phyloP scores from a whole-genome alignment of 805 yeast species.

The Sugiyamaella smithiae region DNA sequence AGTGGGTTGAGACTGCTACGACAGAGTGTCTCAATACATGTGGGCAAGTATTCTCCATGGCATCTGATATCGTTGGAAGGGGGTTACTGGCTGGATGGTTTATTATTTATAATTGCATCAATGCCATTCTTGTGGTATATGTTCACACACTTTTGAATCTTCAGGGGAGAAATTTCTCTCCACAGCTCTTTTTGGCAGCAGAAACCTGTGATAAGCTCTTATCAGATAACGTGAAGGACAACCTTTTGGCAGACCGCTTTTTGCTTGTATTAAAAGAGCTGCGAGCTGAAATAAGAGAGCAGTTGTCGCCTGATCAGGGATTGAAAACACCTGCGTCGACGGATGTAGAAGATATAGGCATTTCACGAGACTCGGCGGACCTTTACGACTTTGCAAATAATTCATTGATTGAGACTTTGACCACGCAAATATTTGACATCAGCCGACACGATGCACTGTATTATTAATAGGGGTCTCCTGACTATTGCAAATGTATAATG shows the following conservation, averaged over 20 bases:
- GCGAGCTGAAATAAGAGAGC: conserved; percentile 11
- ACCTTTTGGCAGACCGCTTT: conserved; percentile 7
- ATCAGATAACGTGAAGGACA: conserved; percentile 7
- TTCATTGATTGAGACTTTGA: conserved; percentile 7
- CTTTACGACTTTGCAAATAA: conserved; percentile 9
- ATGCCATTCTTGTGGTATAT: conserved; percentile 10
- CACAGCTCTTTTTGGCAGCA: conserved; percentile 6
- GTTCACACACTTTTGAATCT: conserved; percentile 9
- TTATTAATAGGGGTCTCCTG: too few species aligned
- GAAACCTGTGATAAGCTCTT: conserved; percentile 7
- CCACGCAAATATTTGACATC: conserved; percentile 11
- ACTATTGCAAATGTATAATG: too few species aligned
- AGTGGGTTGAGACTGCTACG: conserved; percentile 9
- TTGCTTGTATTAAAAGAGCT: conserved; percentile 8
- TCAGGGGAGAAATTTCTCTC: background rate
- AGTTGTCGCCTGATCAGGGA: background rate
- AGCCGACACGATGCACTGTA: background rate
- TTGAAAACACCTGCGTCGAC: background rate
- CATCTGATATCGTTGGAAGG: conserved; percentile 5
- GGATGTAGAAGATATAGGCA: background rate
- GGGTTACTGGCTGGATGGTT: conserved; percentile 13
- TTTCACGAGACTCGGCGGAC: conserved; percentile 7
- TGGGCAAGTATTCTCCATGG: conserved; percentile 1
- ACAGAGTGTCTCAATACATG: conserved; percentile 8
- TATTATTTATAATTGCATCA: conserved; percentile 12